These are phyloP conservation scores for Chalciporus chontae DNA, from an alignment of 768 basidiomycete genomes.

Conservation along the genomic window DNA sequence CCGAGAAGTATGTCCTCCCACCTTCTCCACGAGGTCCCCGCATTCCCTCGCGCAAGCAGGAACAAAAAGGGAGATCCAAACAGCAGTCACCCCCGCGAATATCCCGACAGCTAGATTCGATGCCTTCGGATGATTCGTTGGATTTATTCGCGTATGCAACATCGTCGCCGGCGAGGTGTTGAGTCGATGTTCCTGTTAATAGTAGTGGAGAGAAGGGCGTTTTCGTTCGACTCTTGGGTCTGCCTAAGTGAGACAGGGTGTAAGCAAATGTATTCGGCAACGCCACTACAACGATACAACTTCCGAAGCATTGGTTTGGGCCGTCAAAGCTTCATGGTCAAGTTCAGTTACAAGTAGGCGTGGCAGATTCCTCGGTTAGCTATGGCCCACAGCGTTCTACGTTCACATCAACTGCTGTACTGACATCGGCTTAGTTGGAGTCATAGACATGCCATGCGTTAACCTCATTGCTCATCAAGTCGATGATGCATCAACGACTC, in stretches of 20 bases:
- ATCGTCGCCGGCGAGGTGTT: conserved; percentile 28
- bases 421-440: neutral
- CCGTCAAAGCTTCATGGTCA: too few relatives aligned
- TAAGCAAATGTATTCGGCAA: too few relatives aligned
- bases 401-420: neutral
- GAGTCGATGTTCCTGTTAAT: neutral
- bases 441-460: neutral
- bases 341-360: too few relatives aligned
- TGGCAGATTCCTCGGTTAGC: too few relatives aligned
- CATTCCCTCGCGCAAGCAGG: conserved; percentile 4
- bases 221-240: too few relatives aligned
- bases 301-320: too few relatives aligned
- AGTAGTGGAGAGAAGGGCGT: too few relatives aligned
- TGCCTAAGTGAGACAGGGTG: too few relatives aligned
- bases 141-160: conserved; percentile 43
- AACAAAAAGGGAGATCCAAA: conserved; percentile 5
- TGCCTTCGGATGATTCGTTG: conserved; percentile 46
- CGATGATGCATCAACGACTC: neutral
- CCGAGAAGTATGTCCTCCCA: conserved; percentile 12
- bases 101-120: neutral
- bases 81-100: neutral
- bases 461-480: neutral
- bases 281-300: too few relatives aligned
- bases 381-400: too few relatives aligned
- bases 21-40: conserved; percentile 6